Conservation (phyloP, 495 filamentous ascomycete species). For the Talaromyces trachyspermus region DNA sequence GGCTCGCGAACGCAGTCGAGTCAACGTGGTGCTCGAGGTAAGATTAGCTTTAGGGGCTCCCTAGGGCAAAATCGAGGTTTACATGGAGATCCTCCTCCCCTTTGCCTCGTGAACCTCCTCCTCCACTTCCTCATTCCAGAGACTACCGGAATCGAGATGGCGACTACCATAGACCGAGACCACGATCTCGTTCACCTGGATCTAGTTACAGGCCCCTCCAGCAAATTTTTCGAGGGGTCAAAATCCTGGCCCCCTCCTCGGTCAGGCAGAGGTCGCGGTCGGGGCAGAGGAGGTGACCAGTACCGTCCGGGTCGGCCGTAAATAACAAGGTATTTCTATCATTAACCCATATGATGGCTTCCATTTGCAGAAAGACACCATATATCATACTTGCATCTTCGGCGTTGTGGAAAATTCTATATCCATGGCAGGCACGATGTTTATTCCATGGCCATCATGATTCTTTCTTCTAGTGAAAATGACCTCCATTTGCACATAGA, state of each 20-base stretch:
- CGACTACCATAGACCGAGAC: background rate
- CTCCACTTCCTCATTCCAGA: conserved; percentile 2
- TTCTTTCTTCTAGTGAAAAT: background rate
- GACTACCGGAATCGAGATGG: conserved; percentile 4
- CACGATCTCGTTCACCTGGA: conserved; percentile 1
- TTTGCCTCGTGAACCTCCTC: conserved; percentile 3
- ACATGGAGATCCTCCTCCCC: conserved; percentile 3
- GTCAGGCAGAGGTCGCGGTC: conserved; percentile 3
- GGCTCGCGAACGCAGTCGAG: background rate
- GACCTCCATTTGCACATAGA: background rate
- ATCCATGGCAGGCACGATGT: too few relatives aligned
- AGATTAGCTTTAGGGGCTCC: background rate
- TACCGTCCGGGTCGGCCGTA: conserved; percentile 6
- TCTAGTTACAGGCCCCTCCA: background rate
- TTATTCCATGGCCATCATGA: background rate
- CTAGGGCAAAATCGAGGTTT: conserved; percentile 4
- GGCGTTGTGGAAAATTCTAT: background rate
- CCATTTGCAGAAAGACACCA: too few relatives aligned
- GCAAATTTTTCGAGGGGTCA: background rate
- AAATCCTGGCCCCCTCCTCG: background rate
- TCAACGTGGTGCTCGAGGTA: conserved; percentile 1
- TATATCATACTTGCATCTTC: background rate
- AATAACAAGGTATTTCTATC: too few relatives aligned
- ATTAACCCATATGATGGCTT: too few relatives aligned
- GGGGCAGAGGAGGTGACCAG: conserved; percentile 7